Percentiles rank a stretch among this genome's conserved stretches.
phyloP scores from a whole-genome alignment of 495 filamentous ascomycete species.

The Aspergillus cavernicola region DNA sequence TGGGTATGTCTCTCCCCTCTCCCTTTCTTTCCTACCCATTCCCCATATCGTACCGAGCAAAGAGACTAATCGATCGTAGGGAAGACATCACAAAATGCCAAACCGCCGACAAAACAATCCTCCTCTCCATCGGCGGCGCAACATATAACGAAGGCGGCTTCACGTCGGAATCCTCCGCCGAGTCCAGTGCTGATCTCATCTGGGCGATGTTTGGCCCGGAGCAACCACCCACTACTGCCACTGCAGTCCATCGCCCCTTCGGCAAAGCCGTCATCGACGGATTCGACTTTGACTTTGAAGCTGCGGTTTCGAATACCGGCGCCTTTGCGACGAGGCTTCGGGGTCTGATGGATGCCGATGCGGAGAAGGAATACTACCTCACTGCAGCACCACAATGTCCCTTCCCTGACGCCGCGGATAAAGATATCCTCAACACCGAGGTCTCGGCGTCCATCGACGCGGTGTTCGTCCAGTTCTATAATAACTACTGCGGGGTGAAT shows the following conservation, averaged over 20 bases:
- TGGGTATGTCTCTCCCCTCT: slow-evolving; percentile 36
- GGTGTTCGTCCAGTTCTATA: slow-evolving; percentile 71
- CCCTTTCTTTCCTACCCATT: neutral
- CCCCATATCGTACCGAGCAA: neutral
- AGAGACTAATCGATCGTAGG: slow-evolving; percentile 25
- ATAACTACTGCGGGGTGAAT: slow-evolving; percentile 64
- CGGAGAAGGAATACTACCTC: slow-evolving; percentile 53
- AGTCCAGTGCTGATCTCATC: slow-evolving; percentile 52
- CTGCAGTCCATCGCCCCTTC: slow-evolving; percentile 54
- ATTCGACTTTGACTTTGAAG: slow-evolving; percentile 69
- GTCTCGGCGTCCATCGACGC: slow-evolving; percentile 56
- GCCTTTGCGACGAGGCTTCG: slow-evolving; percentile 56
- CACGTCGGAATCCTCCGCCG: slow-evolving; percentile 47
- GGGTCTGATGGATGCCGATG: slow-evolving; percentile 46
- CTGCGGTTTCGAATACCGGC: slow-evolving; percentile 44
- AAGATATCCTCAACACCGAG: slow-evolving; percentile 46
- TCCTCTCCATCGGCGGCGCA: slow-evolving; percentile 65
- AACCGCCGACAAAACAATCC: slow-evolving; percentile 57
- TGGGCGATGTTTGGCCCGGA: slow-evolving; percentile 66
- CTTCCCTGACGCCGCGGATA: slow-evolving; percentile 58
- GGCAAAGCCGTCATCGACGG: slow-evolving; percentile 62
- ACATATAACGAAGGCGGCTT: slow-evolving; percentile 62
- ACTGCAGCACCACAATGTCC: slow-evolving; percentile 67
- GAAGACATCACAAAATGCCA: slow-evolving; percentile 65
- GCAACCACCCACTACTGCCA: neutral